Evolutionary conservation across 148 eudicot genomes (phyloP), one percentile per base, ranked within the genome.

Genomic region (Rhododendron kiyosumense): DNA sequence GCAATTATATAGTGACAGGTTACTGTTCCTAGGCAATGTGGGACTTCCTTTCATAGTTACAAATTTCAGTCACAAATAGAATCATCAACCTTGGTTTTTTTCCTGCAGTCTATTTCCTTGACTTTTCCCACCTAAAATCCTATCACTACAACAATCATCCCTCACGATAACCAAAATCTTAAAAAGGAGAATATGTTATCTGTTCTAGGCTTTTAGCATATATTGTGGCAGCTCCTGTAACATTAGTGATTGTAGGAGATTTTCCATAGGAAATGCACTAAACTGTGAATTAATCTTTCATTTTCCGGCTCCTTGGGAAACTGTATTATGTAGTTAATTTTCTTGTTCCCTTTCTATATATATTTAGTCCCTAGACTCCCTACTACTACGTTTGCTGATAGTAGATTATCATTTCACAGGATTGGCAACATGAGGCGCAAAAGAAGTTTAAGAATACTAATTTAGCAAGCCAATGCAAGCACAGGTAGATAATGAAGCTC

Each of bases 391-490:
- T 45, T 24, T 59, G 65, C 11, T 46, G 57, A 81, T 30, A 0
- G 11, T 6, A 5, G 49, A 9, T 1, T 22, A 67, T 2, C 30
- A 26, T 38, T 61, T 81, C 79, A 83, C 82, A 92, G 94, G 78
- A 83, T 78, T 92, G 91, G 93, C 7, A 0, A 24, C 12, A 67
- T 52, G 94, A 89, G 51, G 30, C 24, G 46, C 28, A 48, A 74
- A 49, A 46, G 11, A 89, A 87, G 28, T 88, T 88, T 75, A 84
- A 74, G 79, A 34, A 74, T 10, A 90, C 94, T 30, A 82, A 90
- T 51, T 78, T 91, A 38, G 93, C 89, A 77, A 84, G 81, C 22
- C 94, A 93, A 78, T 93, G 94, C 84, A 87, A 86, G 76, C 89
- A 93, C 78, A 87, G 92, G 94, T 93, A 41, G 28, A 79, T 76